A percentile compares a stretch with the other conserved stretches of the same genome.
phyloP scores from a whole-genome alignment of 352 stramenopile species.

The Globisporangium camurandrum region DNA sequence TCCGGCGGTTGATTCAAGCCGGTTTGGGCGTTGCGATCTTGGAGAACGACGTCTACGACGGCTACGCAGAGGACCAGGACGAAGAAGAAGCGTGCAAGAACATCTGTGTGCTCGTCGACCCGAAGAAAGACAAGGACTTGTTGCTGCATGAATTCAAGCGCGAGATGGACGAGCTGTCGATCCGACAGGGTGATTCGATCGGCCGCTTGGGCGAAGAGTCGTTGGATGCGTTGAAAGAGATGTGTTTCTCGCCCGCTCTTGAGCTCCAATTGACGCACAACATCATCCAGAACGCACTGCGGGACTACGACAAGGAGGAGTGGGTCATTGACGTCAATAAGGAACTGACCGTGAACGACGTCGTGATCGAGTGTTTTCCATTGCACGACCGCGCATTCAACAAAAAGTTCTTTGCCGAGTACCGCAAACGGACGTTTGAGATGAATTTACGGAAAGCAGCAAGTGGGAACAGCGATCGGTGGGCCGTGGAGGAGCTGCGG shows the following conservation, averaged over 20 bases:
- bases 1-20: constrained; percentile 72
- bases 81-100: constrained; percentile 56
- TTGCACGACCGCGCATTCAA: constrained; percentile 83
- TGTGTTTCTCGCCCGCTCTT: constrained; percentile 81
- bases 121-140: constrained; percentile 77
- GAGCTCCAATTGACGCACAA: constrained; percentile 86
- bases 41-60: constrained; percentile 62
- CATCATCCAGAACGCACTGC: constrained; percentile 83
- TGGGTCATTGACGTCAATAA: constrained; percentile 85
- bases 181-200: constrained; percentile 64
- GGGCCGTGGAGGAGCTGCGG: constrained; percentile 79
- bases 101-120: constrained; percentile 73
- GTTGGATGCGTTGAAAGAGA: constrained; percentile 66
- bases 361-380: constrained; percentile 76
- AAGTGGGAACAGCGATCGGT: constrained; percentile 73
- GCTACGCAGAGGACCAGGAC: constrained; percentile 23
- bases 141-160: constrained; percentile 84
- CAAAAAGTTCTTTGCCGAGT: constrained; percentile 83
- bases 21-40: constrained; percentile 63
- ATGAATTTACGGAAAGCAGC: constrained; percentile 58
- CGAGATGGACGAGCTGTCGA: constrained; percentile 78
- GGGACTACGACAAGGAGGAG: constrained; percentile 84
- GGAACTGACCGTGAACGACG: constrained; percentile 65
- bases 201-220: constrained; percentile 67
- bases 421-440: constrained; percentile 76